These are phyloP conservation scores for Colletotrichum acutatum DNA, from an alignment of 2,329 filamentous ascomycete species.

Conservation along the genomic window DNA sequence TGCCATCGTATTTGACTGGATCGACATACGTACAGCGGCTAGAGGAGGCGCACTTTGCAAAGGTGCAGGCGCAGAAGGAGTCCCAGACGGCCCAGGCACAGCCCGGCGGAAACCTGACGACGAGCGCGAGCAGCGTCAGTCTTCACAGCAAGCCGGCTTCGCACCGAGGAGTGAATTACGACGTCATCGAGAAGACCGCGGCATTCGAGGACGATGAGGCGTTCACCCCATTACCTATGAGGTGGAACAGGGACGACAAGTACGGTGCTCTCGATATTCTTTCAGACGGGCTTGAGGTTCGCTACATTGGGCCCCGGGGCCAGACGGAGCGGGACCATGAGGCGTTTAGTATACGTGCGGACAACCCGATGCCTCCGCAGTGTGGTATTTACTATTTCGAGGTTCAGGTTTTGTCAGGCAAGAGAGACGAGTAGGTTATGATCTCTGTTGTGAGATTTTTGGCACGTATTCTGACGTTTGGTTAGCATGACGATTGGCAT, in stretches of 20 bases:
- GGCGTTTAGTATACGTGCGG: conserved; percentile 82
- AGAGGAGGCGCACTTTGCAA: conserved; percentile 75
- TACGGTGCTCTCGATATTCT: conserved; percentile 78
- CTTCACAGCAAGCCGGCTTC: conserved; percentile 67
- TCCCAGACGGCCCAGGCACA: conserved; percentile 54
- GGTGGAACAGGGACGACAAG: conserved; percentile 86
- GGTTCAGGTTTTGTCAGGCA: conserved; percentile 62
- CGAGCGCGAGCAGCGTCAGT: conserved; percentile 60
- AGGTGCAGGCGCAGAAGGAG: conserved; percentile 61
- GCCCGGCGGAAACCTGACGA: conserved; percentile 61
- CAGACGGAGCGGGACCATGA: conserved; percentile 72
- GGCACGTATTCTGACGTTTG: background rate
- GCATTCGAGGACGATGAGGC: conserved; percentile 66
- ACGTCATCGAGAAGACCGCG: conserved; percentile 82
- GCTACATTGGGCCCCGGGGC: conserved; percentile 60
- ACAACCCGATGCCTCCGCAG: conserved; percentile 87
- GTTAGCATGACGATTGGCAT: conserved; percentile 69
- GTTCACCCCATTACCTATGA: conserved; percentile 78
- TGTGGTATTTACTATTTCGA: conserved; percentile 98
- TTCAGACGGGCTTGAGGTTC: conserved; percentile 78
- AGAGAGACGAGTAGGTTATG: conserved; percentile 64
- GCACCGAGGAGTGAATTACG: conserved; percentile 83
- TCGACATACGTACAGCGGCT: conserved; percentile 84
- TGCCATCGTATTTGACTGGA: conserved; percentile 83
- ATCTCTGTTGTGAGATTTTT: background rate